Conservation (phyloP, 768 basidiomycete species). For the Tylopilus rubrobrunneus region DNA sequence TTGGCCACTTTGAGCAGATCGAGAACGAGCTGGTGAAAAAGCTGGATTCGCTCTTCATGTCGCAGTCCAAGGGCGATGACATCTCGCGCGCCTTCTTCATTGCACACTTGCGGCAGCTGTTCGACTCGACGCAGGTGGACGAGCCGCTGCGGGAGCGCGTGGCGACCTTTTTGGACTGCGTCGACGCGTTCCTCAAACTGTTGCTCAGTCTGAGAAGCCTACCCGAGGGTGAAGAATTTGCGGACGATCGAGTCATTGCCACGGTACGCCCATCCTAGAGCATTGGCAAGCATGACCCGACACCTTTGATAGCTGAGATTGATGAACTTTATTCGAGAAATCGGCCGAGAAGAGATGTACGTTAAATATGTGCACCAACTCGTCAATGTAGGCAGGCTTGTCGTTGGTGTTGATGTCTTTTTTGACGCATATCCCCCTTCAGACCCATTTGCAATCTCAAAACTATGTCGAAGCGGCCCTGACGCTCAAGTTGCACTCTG, state of each 20-base stretch:
- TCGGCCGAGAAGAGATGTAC: constrained; percentile 90
- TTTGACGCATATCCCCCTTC: constrained; percentile 14
- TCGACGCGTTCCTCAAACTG: constrained; percentile 90
- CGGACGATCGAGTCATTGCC: constrained; percentile 91
- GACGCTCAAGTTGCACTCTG: constrained; percentile 90
- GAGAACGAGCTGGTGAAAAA: no score
- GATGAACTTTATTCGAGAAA: constrained; percentile 91
- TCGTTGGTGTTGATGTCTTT: neutral
- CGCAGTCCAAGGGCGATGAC: constrained; percentile 24
- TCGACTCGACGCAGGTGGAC: constrained; percentile 63
- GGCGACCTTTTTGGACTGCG: constrained; percentile 78
- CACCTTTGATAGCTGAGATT: constrained; percentile 56
- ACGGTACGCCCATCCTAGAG: constrained; percentile 46
- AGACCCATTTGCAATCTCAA: constrained; percentile 87
- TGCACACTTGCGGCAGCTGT: constrained; percentile 43
- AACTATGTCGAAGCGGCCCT: constrained; percentile 92
- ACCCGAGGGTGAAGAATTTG: constrained; percentile 90
- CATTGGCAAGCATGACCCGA: constrained; percentile 6
- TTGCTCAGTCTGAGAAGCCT: constrained; percentile 82
- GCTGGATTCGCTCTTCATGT: no score
- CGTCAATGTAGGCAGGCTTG: constrained; percentile 61
- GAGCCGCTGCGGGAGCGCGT: constrained; percentile 75
- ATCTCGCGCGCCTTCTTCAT: constrained; percentile 93
- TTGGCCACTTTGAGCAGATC: no score
- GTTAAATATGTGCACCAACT: constrained; percentile 96